These are phyloP conservation scores for Gnomoniopsis sp. DNA, from an alignment of 2,329 filamentous ascomycete genomes.

Conservation along the genomic window DNA sequence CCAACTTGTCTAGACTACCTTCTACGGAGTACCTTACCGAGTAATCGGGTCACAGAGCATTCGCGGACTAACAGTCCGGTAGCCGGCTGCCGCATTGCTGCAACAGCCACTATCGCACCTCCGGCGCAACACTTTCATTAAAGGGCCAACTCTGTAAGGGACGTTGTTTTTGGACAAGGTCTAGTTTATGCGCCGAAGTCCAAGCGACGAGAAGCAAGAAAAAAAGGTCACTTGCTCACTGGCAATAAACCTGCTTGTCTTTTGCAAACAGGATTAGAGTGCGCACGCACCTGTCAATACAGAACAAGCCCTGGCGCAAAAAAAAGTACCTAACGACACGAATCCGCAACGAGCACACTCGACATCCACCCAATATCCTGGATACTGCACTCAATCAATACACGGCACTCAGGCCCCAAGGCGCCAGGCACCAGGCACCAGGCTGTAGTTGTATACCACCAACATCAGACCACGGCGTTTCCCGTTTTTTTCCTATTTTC, in stretches of 20 bases:
- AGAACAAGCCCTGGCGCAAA: background rate
- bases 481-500: background rate
- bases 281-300: background rate
- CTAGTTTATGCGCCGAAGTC: background rate
- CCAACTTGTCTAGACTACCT: background rate
- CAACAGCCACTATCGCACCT: background rate
- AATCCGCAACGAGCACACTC: background rate
- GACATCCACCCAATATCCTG: background rate
- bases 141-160: background rate
- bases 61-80: no score
- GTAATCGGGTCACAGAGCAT: no score
- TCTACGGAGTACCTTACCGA: no score
- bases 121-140: background rate
- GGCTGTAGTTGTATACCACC: background rate
- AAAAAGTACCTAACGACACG: background rate
- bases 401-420: constrained; percentile 10
- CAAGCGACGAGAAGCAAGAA: background rate
- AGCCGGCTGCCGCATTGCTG: no score
- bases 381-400: constrained; percentile 3
- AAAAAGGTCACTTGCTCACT: background rate
- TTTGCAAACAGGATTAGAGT: background rate
- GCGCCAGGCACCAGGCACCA: constrained; percentile 18
- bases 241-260: background rate
- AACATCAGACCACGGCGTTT: constrained; percentile 5
- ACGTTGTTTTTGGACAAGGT: background rate